These are phyloP conservation scores for Neonectria coccinea DNA, from an alignment of 2,329 filamentous ascomycete species.

Conservation along the genomic window DNA sequence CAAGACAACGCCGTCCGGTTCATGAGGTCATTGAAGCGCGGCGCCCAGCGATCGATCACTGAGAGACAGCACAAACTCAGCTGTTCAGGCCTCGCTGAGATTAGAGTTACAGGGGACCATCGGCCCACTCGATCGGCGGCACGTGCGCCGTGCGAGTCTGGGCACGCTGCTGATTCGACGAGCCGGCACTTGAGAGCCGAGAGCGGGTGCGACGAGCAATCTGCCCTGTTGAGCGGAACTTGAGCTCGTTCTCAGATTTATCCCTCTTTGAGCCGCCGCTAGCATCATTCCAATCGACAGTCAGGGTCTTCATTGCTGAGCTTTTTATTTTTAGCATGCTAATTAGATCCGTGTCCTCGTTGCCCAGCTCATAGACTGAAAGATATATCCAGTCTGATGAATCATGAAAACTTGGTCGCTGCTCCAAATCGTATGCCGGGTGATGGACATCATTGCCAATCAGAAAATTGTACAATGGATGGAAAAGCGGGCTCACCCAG, in stretches of 20 bases:
- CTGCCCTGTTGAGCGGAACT: neutral
- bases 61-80: conserved; percentile 7
- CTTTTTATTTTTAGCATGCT: neutral
- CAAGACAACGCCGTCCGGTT: neutral
- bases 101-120: conserved; percentile 19
- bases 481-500: no score
- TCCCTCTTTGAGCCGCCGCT: neutral
- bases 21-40: conserved; percentile 25
- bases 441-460: no score
- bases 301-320: neutral
- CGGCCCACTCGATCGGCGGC: conserved; percentile 22
- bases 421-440: no score
- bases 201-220: conserved; percentile 3
- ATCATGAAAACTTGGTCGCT: no score
- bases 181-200: conserved; percentile 9
- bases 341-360: no score
- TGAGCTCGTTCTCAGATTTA: neutral
- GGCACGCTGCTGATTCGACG: conserved; percentile 2
- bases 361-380: no score
- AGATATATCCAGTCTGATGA: no score
- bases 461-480: no score
- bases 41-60: neutral
- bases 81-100: conserved; percentile 13
- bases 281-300: neutral
- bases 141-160: neutral